Conservation (phyloP, 208 protist species). For the Leishmania turanica region DNA sequence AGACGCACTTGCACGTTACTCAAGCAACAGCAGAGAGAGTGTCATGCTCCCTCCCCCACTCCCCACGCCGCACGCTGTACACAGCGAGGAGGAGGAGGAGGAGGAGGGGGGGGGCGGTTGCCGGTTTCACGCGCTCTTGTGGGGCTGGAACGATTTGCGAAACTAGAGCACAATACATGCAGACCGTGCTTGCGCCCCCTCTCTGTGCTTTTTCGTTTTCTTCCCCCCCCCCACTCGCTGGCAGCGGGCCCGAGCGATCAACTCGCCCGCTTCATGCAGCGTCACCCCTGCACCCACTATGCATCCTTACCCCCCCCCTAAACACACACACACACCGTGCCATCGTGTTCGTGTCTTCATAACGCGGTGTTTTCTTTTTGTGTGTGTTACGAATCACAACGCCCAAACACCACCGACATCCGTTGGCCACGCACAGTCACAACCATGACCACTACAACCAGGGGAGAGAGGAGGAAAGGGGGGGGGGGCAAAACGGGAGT, state of each 20-base stretch:
- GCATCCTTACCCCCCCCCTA: neutral
- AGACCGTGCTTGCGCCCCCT: neutral
- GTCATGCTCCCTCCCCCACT: neutral
- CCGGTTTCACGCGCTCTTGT: neutral
- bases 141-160: neutral
- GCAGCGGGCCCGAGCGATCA: neutral
- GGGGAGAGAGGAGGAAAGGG: too few species aligned
- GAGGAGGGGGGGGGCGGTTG: neutral
- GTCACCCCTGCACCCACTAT: neutral
- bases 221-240: neutral
- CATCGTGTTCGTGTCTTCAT: neutral
- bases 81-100: neutral
- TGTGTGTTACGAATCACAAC: neutral
- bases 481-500: neutral
- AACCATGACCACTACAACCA: neutral
- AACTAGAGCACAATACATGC: neutral
- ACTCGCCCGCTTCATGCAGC: neutral
- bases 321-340: too few species aligned
- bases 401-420: neutral
- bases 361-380: neutral
- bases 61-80: neutral
- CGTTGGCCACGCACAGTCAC: neutral
- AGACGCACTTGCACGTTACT: neutral
- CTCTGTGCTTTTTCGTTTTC: neutral
- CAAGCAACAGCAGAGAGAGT: neutral